phyloP scores from a whole-genome alignment of 176 grass and related monocot genomes.

The Lolium multiflorum region DNA sequence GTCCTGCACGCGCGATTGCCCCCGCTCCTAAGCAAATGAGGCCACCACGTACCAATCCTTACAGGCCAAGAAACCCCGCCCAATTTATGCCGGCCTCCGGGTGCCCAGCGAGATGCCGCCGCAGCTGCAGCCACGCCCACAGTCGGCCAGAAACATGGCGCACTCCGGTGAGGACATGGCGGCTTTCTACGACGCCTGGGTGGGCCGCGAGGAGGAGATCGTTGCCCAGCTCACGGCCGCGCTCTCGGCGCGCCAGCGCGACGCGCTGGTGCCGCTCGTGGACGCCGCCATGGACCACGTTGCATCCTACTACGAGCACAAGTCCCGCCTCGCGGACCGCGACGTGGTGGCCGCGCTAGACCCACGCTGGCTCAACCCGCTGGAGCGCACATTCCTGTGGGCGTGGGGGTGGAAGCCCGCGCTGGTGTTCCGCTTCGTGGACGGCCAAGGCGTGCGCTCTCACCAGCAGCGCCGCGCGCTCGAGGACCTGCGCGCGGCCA shows the following conservation, averaged over 20 bases:
- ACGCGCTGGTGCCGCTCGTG: constrained; percentile 38
- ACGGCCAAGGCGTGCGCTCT: background rate
- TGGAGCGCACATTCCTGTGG: constrained; percentile 89
- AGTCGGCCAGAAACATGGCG: background rate
- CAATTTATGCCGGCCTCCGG: constrained; percentile 35
- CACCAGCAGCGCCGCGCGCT: constrained; percentile 24
- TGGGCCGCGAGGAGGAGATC: constrained; percentile 59
- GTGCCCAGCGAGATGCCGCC: background rate
- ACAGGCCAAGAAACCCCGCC: constrained; percentile 37
- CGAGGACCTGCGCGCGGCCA: constrained; percentile 33
- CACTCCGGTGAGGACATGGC: constrained; percentile 47
- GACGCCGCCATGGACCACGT: constrained; percentile 54
- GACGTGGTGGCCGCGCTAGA: constrained; percentile 62
- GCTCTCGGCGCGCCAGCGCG: constrained; percentile 3
- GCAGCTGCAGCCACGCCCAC: background rate
- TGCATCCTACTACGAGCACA: constrained; percentile 58
- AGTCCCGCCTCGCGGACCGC: constrained; percentile 56
- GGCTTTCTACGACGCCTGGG: constrained; percentile 64
- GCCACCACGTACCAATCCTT: constrained; percentile 32
- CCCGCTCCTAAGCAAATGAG: constrained; percentile 25
- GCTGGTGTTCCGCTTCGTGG: constrained; percentile 63
- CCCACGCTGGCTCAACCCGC: constrained; percentile 73
- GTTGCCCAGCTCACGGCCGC: constrained; percentile 45
- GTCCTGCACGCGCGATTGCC: constrained; percentile 3
- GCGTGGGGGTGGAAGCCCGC: constrained; percentile 76